phyloP scores from a whole-genome alignment of 257 asterid genomes.

The Primulina tabacum region DNA sequence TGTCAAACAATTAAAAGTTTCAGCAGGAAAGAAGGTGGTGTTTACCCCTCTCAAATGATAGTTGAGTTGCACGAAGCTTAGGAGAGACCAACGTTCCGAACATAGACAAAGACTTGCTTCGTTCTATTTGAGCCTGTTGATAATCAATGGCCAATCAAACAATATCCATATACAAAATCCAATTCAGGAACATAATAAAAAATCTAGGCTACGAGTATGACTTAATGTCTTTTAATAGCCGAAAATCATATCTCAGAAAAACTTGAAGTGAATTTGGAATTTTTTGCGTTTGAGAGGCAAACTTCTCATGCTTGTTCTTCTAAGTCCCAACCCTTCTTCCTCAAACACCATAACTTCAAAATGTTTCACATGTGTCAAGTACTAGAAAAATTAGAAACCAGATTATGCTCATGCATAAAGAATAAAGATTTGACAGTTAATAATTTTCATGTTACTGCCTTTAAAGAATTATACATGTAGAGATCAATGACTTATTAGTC shows the following conservation, averaged over 20 bases:
- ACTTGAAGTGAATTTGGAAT: not conserved
- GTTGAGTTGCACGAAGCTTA: constrained; percentile 85
- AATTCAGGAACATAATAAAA: not conserved
- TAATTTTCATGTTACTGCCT: not conserved
- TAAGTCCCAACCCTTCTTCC: too few relatives aligned
- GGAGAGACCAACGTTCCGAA: constrained; percentile 88
- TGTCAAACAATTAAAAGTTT: not conserved
- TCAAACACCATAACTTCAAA: constrained; percentile 6
- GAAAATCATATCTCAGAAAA: not conserved
- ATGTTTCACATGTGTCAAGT: not conserved
- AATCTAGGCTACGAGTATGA: not conserved
- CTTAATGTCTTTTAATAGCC: not conserved
- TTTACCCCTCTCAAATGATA: constrained; percentile 84
- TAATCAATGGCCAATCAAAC: constrained; percentile 9
- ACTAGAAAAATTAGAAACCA: not conserved
- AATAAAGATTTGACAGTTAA: constrained; percentile 10
- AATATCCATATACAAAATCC: not conserved
- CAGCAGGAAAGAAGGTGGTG: not conserved
- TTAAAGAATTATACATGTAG: not conserved
- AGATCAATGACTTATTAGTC: not conserved
- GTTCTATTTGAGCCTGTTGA: constrained; percentile 58
- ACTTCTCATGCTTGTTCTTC: too few relatives aligned
- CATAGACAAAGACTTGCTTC: constrained; percentile 65
- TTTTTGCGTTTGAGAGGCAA: too few relatives aligned
- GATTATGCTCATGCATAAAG: not conserved